Conservation (phyloP, 163 green algal genomes). For the Coccomyxa subellipsoidea region DNA sequence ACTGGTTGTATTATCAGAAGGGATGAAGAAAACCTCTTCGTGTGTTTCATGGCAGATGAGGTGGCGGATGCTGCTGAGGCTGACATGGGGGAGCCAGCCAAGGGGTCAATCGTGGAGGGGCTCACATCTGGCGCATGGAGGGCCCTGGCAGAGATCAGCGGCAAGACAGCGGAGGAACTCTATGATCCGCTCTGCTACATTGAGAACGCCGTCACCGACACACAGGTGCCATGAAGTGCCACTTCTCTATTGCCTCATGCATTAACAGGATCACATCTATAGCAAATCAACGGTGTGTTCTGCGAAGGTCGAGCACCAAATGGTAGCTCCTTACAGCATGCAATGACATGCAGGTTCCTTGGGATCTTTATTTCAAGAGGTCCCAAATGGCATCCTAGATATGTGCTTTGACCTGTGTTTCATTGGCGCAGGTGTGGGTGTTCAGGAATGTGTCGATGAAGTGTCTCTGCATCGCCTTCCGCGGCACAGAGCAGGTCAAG, state of each 20-base stretch:
- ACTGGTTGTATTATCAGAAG: too few relatives aligned
- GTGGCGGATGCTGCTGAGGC: background rate
- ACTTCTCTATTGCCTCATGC: too few relatives aligned
- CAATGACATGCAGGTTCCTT: background rate
- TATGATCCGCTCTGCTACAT: constrained; percentile 57
- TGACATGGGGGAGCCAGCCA: constrained; percentile 13
- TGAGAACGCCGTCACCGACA: constrained; percentile 59
- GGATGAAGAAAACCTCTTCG: too few relatives aligned
- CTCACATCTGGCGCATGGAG: constrained; percentile 29
- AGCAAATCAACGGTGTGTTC: too few relatives aligned
- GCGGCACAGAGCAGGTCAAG: constrained; percentile 75
- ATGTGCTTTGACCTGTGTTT: background rate
- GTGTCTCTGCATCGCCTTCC: constrained; percentile 69
- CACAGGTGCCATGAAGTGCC: constrained; percentile 56
- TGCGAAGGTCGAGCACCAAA: too few relatives aligned
- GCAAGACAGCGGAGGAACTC: constrained; percentile 24
- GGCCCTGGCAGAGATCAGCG: constrained; percentile 44
- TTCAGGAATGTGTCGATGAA: constrained; percentile 40
- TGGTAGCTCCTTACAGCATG: too few relatives aligned
- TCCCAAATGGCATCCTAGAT: background rate
- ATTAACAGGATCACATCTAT: too few relatives aligned
- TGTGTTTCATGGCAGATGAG: constrained; percentile 10
- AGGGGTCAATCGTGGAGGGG: constrained; percentile 12
- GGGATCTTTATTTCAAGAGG: too few relatives aligned
- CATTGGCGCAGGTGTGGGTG: constrained; percentile 59